phyloP scores from a whole-genome alignment of 2,329 filamentous ascomycete species.

The Juglanconis juglandina region DNA sequence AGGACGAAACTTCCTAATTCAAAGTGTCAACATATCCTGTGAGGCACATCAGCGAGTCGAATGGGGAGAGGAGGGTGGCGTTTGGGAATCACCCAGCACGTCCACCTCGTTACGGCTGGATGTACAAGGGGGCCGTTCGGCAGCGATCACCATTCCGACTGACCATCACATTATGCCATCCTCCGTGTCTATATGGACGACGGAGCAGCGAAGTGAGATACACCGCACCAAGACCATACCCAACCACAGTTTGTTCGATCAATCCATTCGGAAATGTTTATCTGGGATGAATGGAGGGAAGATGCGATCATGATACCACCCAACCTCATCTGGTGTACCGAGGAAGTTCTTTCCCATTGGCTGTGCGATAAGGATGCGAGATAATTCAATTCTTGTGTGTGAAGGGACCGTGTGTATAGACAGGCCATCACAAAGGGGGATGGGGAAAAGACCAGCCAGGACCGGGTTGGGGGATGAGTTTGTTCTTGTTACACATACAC shows the following conservation, averaged over 20 bases:
- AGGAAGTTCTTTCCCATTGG: neutral
- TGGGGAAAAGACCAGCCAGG: neutral
- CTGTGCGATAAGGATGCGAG: neutral
- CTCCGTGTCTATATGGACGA: neutral
- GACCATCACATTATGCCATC: neutral
- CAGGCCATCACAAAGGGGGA: neutral
- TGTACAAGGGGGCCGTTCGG: neutral
- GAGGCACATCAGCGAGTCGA: neutral
- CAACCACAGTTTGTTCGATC: neutral
- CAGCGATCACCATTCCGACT: neutral
- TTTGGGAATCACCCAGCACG: neutral
- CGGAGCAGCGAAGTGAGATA: neutral
- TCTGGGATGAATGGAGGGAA: neutral
- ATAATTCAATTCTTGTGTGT: neutral
- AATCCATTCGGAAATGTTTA: neutral
- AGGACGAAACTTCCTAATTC: neutral
- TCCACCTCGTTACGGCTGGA: neutral
- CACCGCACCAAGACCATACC: neutral
- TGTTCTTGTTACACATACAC: neutral
- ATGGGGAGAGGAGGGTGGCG: neutral
- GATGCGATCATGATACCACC: neutral
- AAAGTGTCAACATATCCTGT: neutral
- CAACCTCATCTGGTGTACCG: neutral
- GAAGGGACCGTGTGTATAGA: neutral
- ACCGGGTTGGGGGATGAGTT: neutral